A percentile compares a stretch with the other conserved stretches of the same genome.
These are phyloP conservation scores for Beauveria bassiana DNA, from an alignment of 2,329 filamentous ascomycete genomes.

Conservation along the genomic window DNA sequence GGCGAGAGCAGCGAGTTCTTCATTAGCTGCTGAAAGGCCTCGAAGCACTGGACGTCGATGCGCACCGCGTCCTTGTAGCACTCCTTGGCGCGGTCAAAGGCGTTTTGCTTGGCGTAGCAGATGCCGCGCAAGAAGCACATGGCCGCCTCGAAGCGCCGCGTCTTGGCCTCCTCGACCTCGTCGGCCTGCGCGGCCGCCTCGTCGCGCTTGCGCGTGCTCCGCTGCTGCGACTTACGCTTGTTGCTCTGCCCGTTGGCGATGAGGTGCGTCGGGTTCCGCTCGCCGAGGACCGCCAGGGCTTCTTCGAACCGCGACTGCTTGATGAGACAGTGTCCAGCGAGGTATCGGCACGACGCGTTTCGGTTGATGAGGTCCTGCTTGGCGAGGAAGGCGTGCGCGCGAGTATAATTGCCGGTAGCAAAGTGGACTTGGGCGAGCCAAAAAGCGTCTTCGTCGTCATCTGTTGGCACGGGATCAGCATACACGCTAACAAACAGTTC, in stretches of 20 bases:
- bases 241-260: slow-evolving; percentile 48
- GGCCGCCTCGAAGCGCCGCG: slow-evolving; percentile 82
- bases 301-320: slow-evolving; percentile 88
- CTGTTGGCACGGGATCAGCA: slow-evolving; percentile 35
- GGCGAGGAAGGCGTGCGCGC: slow-evolving; percentile 78
- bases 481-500: background rate
- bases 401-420: slow-evolving; percentile 86
- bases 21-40: slow-evolving; percentile 97
- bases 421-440: slow-evolving; percentile 99
- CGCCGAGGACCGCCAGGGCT: slow-evolving; percentile 76
- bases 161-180: slow-evolving; percentile 60
- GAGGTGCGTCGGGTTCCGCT: slow-evolving; percentile 88
- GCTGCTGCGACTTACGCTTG: slow-evolving; percentile 30
- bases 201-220: slow-evolving; percentile 22
- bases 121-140: slow-evolving; percentile 95
- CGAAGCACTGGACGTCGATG: slow-evolving; percentile 96
- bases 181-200: slow-evolving; percentile 22
- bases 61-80: slow-evolving; percentile 97
- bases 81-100: slow-evolving; percentile 93
- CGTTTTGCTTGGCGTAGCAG: slow-evolving; percentile 94
- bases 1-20: slow-evolving; percentile 88
- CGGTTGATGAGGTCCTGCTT: slow-evolving; percentile 74
- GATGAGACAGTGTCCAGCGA: slow-evolving; percentile 89
- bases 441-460: slow-evolving; percentile 88
- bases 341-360: slow-evolving; percentile 82